Evolutionary conservation across 257 asterid genomes (phyloP).

Genomic region (Nicotiana tomentosiformis): DNA sequence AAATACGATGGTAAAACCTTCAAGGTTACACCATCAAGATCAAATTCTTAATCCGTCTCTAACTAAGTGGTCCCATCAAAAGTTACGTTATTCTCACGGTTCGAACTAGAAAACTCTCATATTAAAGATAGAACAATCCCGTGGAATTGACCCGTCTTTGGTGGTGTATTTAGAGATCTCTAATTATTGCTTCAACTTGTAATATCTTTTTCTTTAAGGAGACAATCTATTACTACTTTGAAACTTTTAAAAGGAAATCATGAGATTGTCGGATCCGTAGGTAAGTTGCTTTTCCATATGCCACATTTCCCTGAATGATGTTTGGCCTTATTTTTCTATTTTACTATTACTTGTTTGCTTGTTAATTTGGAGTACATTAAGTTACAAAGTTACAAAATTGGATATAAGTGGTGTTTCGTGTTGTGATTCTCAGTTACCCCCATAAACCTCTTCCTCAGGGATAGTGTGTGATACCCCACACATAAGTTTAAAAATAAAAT

Average conservation of each 20-base stretch:
- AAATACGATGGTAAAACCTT: background rate
- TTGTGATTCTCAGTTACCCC: background rate
- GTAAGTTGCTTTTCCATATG: conserved; percentile 33
- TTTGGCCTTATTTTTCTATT: background rate
- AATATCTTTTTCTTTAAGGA: conserved; percentile 16
- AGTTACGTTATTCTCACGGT: background rate
- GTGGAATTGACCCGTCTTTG: background rate
- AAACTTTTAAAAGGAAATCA: conserved; percentile 42
- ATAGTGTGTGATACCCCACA: background rate
- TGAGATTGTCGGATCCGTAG: conserved; percentile 44
- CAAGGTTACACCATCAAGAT: background rate
- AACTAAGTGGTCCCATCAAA: background rate
- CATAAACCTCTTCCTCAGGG: too few species aligned
- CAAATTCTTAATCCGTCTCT: background rate
- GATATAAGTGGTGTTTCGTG: background rate
- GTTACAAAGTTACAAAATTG: background rate
- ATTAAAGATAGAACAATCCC: background rate
- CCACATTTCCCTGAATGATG: conserved; percentile 17
- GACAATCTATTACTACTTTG: conserved; percentile 41
- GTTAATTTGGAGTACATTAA: background rate
- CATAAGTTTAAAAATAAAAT: background rate
- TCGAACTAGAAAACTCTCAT: background rate
- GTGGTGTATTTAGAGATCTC: background rate
- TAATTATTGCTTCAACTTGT: conserved; percentile 47
- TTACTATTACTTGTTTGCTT: background rate